Evolutionary conservation across 352 stramenopile species (phyloP).

Genomic region (Phytophthora pluvialis): DNA sequence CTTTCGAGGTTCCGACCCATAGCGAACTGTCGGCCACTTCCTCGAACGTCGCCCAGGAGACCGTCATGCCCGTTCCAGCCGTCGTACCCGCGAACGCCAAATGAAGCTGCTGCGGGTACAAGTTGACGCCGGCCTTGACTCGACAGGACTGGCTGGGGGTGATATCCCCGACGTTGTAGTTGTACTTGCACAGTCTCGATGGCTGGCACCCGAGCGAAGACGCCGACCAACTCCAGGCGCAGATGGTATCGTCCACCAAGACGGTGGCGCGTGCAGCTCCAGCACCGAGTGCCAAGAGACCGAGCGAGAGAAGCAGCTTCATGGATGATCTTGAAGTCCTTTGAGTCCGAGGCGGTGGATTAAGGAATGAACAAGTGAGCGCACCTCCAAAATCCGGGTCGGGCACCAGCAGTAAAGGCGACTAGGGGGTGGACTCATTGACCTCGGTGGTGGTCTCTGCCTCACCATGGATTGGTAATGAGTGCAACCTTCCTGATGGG

Average conservation of each 20-base stretch:
- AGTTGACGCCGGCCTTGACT: slow-evolving; percentile 48
- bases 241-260: slow-evolving; percentile 43
- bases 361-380: slow-evolving; percentile 8
- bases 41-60: slow-evolving; percentile 53
- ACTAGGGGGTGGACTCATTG: background rate
- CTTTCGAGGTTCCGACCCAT: slow-evolving; percentile 34
- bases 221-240: slow-evolving; percentile 33
- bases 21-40: slow-evolving; percentile 37
- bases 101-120: slow-evolving; percentile 66
- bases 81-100: slow-evolving; percentile 51
- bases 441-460: background rate
- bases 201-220: slow-evolving; percentile 37
- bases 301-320: slow-evolving; percentile 8
- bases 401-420: background rate
- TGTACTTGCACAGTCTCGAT: slow-evolving; percentile 40
- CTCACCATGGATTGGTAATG: background rate
- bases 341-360: slow-evolving; percentile 9
- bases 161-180: slow-evolving; percentile 46
- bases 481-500: background rate
- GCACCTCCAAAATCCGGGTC: background rate
- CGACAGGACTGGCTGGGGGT: slow-evolving; percentile 52
- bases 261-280: slow-evolving; percentile 29
- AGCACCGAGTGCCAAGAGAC: slow-evolving; percentile 11
- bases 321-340: slow-evolving; percentile 4
- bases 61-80: slow-evolving; percentile 54